These are phyloP conservation scores for Aspergillus panamensis DNA, from an alignment of 495 filamentous ascomycete genomes.

Conservation along the genomic window DNA sequence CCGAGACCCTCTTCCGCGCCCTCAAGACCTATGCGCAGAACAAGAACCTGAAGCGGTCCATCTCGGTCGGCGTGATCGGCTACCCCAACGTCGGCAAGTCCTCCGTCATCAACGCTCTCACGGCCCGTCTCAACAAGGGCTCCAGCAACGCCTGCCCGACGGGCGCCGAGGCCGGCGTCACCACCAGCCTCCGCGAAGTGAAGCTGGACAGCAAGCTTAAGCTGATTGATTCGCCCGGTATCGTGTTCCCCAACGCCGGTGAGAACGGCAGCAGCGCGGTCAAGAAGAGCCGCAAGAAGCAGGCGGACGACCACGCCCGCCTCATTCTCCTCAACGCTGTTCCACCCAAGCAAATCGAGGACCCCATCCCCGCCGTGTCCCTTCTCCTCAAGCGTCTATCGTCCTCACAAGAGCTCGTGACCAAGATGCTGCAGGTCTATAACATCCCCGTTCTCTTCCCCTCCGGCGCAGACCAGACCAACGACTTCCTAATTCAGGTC, in stretches of 20 bases:
- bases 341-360: constrained; percentile 88
- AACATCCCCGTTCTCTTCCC: constrained; percentile 72
- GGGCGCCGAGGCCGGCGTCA: constrained; percentile 91
- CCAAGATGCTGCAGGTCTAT: constrained; percentile 78
- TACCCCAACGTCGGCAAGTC: constrained; percentile 98
- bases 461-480: constrained; percentile 66
- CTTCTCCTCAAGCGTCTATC: constrained; percentile 77
- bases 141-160: constrained; percentile 72
- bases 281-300: constrained; percentile 52
- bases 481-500: constrained; percentile 92
- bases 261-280: constrained; percentile 39
- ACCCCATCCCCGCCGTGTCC: constrained; percentile 80
- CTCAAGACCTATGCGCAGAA: constrained; percentile 86
- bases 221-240: constrained; percentile 91
- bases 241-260: constrained; percentile 73
- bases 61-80: constrained; percentile 90
- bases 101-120: constrained; percentile 92
- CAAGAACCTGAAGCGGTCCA: constrained; percentile 80
- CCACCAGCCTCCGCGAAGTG: constrained; percentile 80
- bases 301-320: constrained; percentile 70
- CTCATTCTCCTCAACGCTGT: constrained; percentile 86
- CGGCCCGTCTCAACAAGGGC: constrained; percentile 69
- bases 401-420: constrained; percentile 62
- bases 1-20: constrained; percentile 80
- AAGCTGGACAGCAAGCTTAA: constrained; percentile 96